phyloP scores from a whole-genome alignment of 2,329 filamentous ascomycete genomes.

The Epicoccum sorghinum region DNA sequence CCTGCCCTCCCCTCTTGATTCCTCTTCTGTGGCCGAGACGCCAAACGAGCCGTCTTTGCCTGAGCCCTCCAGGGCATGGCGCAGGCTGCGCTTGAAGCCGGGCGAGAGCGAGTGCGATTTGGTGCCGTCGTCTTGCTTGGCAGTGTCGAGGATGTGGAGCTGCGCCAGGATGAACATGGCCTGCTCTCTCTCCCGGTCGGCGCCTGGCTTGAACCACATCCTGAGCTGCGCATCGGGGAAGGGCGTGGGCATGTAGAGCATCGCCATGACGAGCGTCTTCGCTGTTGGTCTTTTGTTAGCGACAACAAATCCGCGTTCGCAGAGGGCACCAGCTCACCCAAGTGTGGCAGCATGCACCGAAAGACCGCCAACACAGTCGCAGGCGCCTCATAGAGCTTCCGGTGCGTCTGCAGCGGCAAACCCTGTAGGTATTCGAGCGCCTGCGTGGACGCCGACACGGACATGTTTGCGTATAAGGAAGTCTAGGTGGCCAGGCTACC shows the following conservation, averaged over 20 bases:
- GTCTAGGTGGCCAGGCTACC: slow-evolving; percentile 24
- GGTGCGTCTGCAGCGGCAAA: slow-evolving; percentile 86
- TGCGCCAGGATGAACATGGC: slow-evolving; percentile 80
- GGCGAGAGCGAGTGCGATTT: slow-evolving; percentile 77
- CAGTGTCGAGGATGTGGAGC: slow-evolving; percentile 78
- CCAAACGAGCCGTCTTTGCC: slow-evolving; percentile 89
- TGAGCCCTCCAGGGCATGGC: slow-evolving; percentile 84
- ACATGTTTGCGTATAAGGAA: slow-evolving; percentile 55
- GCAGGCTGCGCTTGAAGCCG: slow-evolving; percentile 83
- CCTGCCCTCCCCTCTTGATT: slow-evolving; percentile 66
- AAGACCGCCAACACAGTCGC: slow-evolving; percentile 96
- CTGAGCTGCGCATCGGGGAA: slow-evolving; percentile 83
- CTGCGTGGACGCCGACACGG: slow-evolving; percentile 61
- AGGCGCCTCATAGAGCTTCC: slow-evolving; percentile 91
- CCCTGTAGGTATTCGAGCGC: slow-evolving; percentile 91
- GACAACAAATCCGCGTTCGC: neutral
- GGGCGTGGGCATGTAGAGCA: slow-evolving; percentile 87
- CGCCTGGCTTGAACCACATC: slow-evolving; percentile 77
- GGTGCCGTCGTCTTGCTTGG: slow-evolving; percentile 63
- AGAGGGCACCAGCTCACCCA: slow-evolving; percentile 63
- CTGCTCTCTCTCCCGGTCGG: slow-evolving; percentile 78
- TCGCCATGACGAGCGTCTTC: slow-evolving; percentile 93
- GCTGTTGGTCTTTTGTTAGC: slow-evolving; percentile 58
- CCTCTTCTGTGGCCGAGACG: slow-evolving; percentile 71
- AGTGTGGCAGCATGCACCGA: slow-evolving; percentile 91